Conservation (phyloP, 2,329 filamentous ascomycete species). For the Cryphonectria radicalis region DNA sequence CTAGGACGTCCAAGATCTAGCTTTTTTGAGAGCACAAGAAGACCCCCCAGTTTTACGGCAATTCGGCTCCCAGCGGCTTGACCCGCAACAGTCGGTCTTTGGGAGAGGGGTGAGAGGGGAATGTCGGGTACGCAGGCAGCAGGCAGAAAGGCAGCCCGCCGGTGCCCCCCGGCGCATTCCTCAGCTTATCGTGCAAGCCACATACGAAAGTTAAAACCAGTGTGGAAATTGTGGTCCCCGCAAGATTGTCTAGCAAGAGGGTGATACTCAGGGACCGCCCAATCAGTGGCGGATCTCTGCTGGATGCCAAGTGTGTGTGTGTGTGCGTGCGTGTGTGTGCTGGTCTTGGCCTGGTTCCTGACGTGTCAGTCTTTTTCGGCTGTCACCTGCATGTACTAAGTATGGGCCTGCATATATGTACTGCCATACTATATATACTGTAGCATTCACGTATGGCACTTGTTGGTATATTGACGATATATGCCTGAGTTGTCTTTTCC, state of each 20-base stretch:
- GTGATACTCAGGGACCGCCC: neutral
- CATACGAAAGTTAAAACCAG: neutral
- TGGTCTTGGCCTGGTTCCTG: neutral
- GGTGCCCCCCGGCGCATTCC: neutral
- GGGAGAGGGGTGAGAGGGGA: neutral
- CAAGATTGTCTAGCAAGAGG: neutral
- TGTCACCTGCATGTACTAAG: neutral
- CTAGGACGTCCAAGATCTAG: constrained; percentile 2
- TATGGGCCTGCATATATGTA: neutral
- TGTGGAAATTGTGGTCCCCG: neutral
- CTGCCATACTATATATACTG: neutral
- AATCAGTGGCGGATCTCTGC: neutral
- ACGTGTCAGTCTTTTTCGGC: neutral
- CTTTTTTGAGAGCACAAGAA: neutral
- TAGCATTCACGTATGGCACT: neutral
- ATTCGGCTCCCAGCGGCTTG: neutral
- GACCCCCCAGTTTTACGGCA: neutral
- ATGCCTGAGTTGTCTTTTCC: neutral
- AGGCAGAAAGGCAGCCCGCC: neutral
- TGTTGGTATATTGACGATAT: neutral
- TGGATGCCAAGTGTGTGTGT: neutral
- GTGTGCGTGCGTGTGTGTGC: no score
- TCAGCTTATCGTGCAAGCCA: neutral
- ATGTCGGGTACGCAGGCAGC: neutral
- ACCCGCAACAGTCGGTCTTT: neutral